Conservation (phyloP, 2,329 filamentous ascomycete genomes). For the Claviceps cyperi region DNA sequence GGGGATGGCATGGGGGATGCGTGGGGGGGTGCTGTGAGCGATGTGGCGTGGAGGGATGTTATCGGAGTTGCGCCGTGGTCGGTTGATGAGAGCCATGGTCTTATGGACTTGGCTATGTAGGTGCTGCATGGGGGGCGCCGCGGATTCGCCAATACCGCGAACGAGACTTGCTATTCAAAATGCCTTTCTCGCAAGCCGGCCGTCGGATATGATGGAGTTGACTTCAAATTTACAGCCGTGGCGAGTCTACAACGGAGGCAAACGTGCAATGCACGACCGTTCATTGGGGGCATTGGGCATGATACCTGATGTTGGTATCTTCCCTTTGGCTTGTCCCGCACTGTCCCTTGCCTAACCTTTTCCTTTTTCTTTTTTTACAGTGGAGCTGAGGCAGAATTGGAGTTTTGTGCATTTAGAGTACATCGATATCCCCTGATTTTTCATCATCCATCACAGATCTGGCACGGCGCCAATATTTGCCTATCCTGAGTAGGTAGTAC, state of each 20-base stretch:
- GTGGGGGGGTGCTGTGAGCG: background rate
- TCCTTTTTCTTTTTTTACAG: background rate
- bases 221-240: background rate
- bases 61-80: slow-evolving; percentile 7
- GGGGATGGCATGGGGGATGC: slow-evolving; percentile 7
- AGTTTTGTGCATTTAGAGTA: background rate
- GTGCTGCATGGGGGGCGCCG: too few species aligned
- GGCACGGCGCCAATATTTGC: too few species aligned
- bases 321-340: background rate
- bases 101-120: slow-evolving; percentile 2
- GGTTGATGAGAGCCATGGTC: slow-evolving; percentile 1
- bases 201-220: background rate
- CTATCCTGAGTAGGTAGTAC: too few species aligned
- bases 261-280: background rate
- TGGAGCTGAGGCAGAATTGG: background rate
- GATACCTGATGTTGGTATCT: background rate
- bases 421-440: background rate
- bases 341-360: background rate
- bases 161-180: too few species aligned
- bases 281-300: background rate
- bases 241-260: too few species aligned
- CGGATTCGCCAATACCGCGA: too few species aligned
- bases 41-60: slow-evolving; percentile 9
- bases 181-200: background rate
- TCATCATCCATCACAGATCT: background rate